Evolutionary conservation across 108 stramenopile genomes (phyloP).

Genomic region (Skeletonema grethae): DNA sequence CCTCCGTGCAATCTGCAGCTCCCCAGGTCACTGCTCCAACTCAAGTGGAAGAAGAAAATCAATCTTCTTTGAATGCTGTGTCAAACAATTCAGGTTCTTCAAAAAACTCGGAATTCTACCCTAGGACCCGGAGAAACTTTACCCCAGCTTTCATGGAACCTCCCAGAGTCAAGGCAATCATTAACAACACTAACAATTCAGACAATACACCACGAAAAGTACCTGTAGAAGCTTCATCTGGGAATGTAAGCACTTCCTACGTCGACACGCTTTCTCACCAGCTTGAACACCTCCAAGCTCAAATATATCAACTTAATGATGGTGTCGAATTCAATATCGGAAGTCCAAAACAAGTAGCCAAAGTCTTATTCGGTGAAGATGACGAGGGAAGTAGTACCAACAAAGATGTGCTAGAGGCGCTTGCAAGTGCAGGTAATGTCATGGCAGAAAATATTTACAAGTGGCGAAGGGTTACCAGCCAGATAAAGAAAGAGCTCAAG

Average conservation of each 20-base stretch:
- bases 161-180: conserved; percentile 18
- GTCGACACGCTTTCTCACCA: conserved; percentile 27
- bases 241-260: conserved; percentile 20
- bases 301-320: conserved; percentile 54
- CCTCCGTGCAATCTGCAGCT: neutral
- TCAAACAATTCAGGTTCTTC: neutral
- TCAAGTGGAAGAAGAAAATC: neutral
- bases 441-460: conserved; percentile 46
- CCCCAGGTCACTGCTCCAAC: neutral
- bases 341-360: conserved; percentile 72
- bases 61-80: neutral
- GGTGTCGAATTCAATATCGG: conserved; percentile 69
- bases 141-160: conserved; percentile 45
- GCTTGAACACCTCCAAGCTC: conserved; percentile 29
- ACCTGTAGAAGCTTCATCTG: conserved; percentile 21
- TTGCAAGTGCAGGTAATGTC: conserved; percentile 65
- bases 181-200: neutral
- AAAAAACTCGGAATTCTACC: neutral
- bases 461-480: conserved; percentile 43
- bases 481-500: conserved; percentile 44
- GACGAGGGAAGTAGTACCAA: conserved; percentile 54
- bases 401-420: conserved; percentile 73
- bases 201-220: conserved; percentile 9
- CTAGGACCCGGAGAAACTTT: neutral
- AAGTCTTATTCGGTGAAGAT: conserved; percentile 64